phyloP scores from a whole-genome alignment of 441 rosid genomes.

The Brassica hybrid region DNA sequence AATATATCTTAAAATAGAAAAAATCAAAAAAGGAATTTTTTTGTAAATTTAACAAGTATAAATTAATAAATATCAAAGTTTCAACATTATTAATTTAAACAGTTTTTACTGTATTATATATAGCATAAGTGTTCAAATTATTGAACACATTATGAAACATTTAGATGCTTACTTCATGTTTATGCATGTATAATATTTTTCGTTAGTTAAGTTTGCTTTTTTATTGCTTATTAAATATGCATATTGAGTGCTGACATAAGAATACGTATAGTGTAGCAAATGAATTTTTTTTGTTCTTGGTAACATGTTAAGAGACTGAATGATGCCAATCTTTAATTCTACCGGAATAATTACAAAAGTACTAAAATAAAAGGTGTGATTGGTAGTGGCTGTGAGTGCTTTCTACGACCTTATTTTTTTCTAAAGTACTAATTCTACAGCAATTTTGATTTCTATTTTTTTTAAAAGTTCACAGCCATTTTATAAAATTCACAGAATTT shows the following conservation, averaged over 20 bases:
- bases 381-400: no score
- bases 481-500: no score
- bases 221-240: not conserved
- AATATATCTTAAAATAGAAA: no score
- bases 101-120: not conserved
- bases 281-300: not conserved
- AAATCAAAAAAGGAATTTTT: no score
- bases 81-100: no score
- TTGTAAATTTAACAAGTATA: no score
- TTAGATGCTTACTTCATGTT: not conserved
- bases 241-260: not conserved
- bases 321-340: conserved; percentile 10
- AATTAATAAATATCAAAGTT: no score
- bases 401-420: no score
- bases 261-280: not conserved
- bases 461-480: no score
- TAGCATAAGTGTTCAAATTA: not conserved
- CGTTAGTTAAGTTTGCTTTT: not conserved
- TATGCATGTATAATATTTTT: not conserved
- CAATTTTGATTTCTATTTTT: no score
- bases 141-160: not conserved
- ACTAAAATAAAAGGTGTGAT: not conserved
- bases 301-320: conserved; percentile 11
- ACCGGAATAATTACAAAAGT: not conserved
- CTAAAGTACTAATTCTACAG: no score